Conservation (phyloP, 768 basidiomycete genomes). For the Auricularia sp. region DNA sequence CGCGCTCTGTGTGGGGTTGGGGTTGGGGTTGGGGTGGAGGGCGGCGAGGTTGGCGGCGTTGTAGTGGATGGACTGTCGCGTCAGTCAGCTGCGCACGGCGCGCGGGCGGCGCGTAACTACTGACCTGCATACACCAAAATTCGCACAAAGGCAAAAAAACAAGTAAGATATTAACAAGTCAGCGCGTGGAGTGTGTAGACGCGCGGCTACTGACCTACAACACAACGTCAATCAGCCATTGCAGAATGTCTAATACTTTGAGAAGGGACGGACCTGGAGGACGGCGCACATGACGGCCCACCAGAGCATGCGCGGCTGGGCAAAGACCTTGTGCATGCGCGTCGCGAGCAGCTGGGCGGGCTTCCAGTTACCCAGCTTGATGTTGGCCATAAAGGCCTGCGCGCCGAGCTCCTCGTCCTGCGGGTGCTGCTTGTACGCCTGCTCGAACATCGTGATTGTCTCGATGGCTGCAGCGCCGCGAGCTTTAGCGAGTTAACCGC, state of each 20-base stretch:
- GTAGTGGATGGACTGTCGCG: too few relatives aligned
- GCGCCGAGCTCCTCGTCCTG: slow-evolving; percentile 72
- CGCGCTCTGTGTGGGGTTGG: slow-evolving; percentile 44
- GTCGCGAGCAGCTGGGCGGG: slow-evolving; percentile 75
- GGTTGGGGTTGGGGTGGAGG: background rate
- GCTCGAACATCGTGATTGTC: slow-evolving; percentile 76
- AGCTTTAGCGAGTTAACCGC: slow-evolving; percentile 18
- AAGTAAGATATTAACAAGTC: too few relatives aligned
- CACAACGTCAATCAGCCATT: too few relatives aligned
- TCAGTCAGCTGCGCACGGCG: too few relatives aligned
- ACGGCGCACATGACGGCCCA: slow-evolving; percentile 76
- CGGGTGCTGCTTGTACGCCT: slow-evolving; percentile 75
- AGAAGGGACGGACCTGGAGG: slow-evolving; percentile 47
- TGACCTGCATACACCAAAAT: too few relatives aligned
- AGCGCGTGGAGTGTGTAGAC: too few relatives aligned
- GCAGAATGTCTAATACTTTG: too few relatives aligned
- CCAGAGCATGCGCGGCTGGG: slow-evolving; percentile 69
- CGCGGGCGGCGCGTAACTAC: too few relatives aligned
- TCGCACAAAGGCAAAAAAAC: too few relatives aligned
- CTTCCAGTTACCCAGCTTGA: slow-evolving; percentile 75
- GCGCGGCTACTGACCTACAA: too few relatives aligned
- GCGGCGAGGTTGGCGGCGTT: background rate
- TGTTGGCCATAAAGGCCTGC: slow-evolving; percentile 80
- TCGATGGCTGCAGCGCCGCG: slow-evolving; percentile 27
- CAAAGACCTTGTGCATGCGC: slow-evolving; percentile 76